A percentile compares a stretch with the other conserved stretches of the same genome.
phyloP scores from a whole-genome alignment of 2,329 filamentous ascomycete species.

The Fusarium avenaceum region DNA sequence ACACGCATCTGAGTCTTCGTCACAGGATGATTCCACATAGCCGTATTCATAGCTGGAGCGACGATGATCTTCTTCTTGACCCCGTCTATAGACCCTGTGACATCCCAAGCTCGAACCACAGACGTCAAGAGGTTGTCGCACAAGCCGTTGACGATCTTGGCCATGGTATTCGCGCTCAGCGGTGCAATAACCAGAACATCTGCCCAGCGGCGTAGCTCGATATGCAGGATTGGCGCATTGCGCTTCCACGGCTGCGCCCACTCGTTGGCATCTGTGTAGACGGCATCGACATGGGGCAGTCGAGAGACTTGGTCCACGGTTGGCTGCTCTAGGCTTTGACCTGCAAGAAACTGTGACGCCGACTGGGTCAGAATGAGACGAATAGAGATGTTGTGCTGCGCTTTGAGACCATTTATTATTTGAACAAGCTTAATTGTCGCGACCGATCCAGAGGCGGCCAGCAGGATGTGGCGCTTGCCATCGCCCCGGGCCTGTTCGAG shows the following conservation, averaged over 20 bases:
- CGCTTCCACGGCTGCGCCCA: conserved; percentile 84
- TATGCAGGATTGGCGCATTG: conserved; percentile 87
- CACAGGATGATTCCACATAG: conserved; percentile 90
- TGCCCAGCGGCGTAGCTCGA: conserved; percentile 85
- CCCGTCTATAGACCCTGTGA: conserved; percentile 70
- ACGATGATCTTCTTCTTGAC: conserved; percentile 78
- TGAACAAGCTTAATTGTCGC: conserved; percentile 86
- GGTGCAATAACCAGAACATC: conserved; percentile 85
- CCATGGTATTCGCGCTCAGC: conserved; percentile 85
- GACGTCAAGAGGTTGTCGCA: conserved; percentile 81
- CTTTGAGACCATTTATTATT: conserved; percentile 71
- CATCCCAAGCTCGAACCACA: conserved; percentile 91
- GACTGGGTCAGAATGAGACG: conserved; percentile 84
- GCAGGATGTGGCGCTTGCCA: conserved; percentile 59
- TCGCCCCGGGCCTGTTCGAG: conserved; percentile 54
- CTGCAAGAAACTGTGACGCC: conserved; percentile 80
- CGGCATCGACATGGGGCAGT: conserved; percentile 80
- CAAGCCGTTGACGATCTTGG: conserved; percentile 84
- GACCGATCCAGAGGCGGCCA: conserved; percentile 69
- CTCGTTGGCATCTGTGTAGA: conserved; percentile 89
- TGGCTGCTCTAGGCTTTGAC: conserved; percentile 84
- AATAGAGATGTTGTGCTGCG: conserved; percentile 75
- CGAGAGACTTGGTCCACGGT: conserved; percentile 68
- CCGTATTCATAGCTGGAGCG: conserved; percentile 87
- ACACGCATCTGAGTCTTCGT: conserved; percentile 78